Evolutionary conservation across 768 basidiomycete species (phyloP).

Genomic region (Candolleomyces eurysporus): DNA sequence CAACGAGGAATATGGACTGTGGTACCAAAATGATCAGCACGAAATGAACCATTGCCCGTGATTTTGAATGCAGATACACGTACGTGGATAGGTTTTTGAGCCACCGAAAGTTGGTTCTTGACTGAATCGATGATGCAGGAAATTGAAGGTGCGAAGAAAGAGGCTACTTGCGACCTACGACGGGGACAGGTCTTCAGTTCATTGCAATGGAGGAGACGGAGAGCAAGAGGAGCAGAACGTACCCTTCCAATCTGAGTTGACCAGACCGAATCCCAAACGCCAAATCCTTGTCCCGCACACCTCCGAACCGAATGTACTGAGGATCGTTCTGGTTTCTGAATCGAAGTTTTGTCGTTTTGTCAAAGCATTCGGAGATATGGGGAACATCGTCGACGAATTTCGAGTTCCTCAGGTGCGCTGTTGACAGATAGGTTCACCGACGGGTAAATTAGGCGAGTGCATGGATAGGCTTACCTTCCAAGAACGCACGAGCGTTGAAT

Average conservation of each 20-base stretch:
- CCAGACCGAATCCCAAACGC: conserved; percentile 16
- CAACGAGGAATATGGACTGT: conserved; percentile 22
- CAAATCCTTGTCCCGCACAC: conserved; percentile 17
- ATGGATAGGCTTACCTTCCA: conserved; percentile 27
- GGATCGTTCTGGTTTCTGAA: conserved; percentile 18
- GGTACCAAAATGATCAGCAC: neutral
- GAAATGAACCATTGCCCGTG: neutral
- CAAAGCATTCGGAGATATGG: conserved; percentile 18
- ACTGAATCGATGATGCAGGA: conserved; percentile 17
- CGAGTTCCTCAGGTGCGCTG: conserved; percentile 14
- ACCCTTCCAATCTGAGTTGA: conserved; percentile 20
- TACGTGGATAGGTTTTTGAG: conserved; percentile 15
- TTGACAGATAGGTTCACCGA: neutral
- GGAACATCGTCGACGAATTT: conserved; percentile 15
- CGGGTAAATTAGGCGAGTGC: neutral
- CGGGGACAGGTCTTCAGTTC: neutral
- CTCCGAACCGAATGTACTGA: conserved; percentile 21
- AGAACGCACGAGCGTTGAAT: conserved; percentile 31
- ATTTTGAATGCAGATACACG: neutral
- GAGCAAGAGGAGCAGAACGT: neutral
- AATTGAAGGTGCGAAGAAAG: conserved; percentile 21
- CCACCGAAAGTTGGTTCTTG: conserved; percentile 10
- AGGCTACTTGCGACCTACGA: conserved; percentile 14
- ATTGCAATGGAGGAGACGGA: neutral
- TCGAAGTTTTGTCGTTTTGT: conserved; percentile 19